Percentiles rank a stretch among this genome's conserved stretches.
These are phyloP conservation scores for Pseudogymnoascus sp. DNA, from an alignment of 2,329 filamentous ascomycete species.

Conservation along the genomic window DNA sequence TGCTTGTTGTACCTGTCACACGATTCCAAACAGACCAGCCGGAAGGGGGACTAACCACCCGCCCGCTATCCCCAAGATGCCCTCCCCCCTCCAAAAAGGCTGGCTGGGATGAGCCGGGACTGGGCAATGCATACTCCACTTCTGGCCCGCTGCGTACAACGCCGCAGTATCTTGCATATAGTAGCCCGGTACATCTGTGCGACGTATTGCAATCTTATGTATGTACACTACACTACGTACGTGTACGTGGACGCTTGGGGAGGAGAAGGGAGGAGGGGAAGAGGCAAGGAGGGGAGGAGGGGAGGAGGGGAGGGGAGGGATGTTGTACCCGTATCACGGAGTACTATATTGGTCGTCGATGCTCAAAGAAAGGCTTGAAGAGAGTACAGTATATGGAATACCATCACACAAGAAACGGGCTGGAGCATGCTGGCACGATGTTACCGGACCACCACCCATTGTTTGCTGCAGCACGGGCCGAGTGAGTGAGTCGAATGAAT, in stretches of 20 bases:
- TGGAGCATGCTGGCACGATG: not conserved
- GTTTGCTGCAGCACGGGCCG: not conserved
- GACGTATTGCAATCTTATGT: not conserved
- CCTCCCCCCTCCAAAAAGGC: not conserved
- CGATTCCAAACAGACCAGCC: conserved; percentile 1
- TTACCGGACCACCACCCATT: not conserved
- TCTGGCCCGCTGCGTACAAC: not conserved
- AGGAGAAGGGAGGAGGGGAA: not conserved
- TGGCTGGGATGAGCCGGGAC: not conserved
- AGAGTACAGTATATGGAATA: not conserved
- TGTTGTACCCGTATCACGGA: not conserved
- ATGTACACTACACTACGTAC: not conserved
- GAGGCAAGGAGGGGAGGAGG: not conserved
- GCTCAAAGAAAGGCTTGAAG: not conserved
- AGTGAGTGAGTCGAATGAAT: not conserved
- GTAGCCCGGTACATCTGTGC: not conserved
- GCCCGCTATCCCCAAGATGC: not conserved
- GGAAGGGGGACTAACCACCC: conserved; percentile 1
- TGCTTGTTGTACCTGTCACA: not conserved
- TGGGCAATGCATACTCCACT: not conserved
- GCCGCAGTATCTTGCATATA: not conserved
- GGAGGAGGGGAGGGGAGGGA: not conserved
- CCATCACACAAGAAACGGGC: not conserved
- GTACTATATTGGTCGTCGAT: not conserved
- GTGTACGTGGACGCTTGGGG: not conserved